Evolutionary conservation across 306 rosid species (phyloP).

Genomic region (Cicer arietinum): DNA sequence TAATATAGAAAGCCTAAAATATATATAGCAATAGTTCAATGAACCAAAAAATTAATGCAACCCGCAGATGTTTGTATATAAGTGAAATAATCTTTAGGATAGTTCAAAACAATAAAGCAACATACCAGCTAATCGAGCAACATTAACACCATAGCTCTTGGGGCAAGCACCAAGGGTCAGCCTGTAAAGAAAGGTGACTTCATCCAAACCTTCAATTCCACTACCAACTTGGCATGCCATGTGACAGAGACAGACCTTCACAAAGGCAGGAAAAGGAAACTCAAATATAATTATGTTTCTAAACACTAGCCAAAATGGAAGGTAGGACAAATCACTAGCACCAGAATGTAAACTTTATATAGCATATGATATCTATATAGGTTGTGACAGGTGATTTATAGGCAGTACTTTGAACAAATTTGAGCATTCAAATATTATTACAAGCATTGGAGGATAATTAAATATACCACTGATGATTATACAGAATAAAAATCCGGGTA

Average conservation of each 20-base stretch:
- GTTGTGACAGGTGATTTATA: constrained; percentile 3
- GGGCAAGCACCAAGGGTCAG: constrained; percentile 89
- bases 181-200: constrained; percentile 93
- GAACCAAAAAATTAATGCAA: constrained; percentile 32
- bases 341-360: constrained; percentile 19
- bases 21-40: constrained; percentile 6
- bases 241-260: constrained; percentile 84
- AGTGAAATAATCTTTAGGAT: constrained; percentile 5
- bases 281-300: constrained; percentile 39
- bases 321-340: not conserved
- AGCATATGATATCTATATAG: constrained; percentile 31
- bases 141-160: constrained; percentile 95
- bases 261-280: constrained; percentile 39
- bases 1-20: constrained; percentile 7
- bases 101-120: constrained; percentile 20
- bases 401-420: not conserved
- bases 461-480: constrained; percentile 4
- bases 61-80: constrained; percentile 10
- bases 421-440: constrained; percentile 22
- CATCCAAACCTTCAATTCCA: constrained; percentile 72
- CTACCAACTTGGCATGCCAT: constrained; percentile 94
- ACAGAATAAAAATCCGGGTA: constrained; percentile 17
- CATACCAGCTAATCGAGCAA: constrained; percentile 93
- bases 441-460: constrained; percentile 31
- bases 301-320: constrained; percentile 40